Percentiles rank a stretch among this genome's conserved stretches.
Conservation (phyloP, 2,329 filamentous ascomycete genomes). For the Fusarium annulatum region DNA sequence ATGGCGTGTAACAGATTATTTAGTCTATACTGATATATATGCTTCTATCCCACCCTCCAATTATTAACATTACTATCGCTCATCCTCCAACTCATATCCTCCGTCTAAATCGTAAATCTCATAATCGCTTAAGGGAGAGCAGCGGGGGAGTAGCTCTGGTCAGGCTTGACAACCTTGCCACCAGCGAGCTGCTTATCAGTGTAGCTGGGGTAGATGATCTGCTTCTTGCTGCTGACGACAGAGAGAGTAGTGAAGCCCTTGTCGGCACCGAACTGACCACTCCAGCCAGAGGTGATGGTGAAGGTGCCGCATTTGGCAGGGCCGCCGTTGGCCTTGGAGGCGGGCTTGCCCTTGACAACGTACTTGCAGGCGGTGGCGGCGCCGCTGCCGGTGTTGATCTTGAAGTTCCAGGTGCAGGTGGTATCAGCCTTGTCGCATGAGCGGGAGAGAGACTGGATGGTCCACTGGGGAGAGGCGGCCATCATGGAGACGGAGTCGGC, state of each 20-base stretch:
- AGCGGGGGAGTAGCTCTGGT: slow-evolving; percentile 57
- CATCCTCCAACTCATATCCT: background rate
- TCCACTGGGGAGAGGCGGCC: slow-evolving; percentile 54
- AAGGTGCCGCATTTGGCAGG: slow-evolving; percentile 59
- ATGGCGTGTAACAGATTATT: background rate
- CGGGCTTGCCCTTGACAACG: slow-evolving; percentile 47
- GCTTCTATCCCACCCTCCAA: background rate
- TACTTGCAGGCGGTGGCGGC: slow-evolving; percentile 46
- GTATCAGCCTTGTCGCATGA: slow-evolving; percentile 53
- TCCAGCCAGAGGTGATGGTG: slow-evolving; percentile 65
- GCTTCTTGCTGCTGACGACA: slow-evolving; percentile 54
- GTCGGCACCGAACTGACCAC: slow-evolving; percentile 62
- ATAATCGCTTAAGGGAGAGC: slow-evolving; percentile 21
- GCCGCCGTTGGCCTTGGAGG: slow-evolving; percentile 53
- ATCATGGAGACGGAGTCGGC: slow-evolving; percentile 52
- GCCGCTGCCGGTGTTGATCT: slow-evolving; percentile 57
- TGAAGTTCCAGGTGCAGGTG: slow-evolving; percentile 58
- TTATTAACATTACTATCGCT: slow-evolving; percentile 2
- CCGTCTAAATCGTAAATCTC: background rate
- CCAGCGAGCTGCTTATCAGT: slow-evolving; percentile 60
- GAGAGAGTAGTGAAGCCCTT: slow-evolving; percentile 65
- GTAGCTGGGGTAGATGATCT: slow-evolving; percentile 64
- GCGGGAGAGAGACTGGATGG: slow-evolving; percentile 53
- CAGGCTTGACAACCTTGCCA: slow-evolving; percentile 59
- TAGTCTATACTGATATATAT: slow-evolving; percentile 8